These are phyloP conservation scores for Parathielavia appendiculata DNA, from an alignment of 495 filamentous ascomycete species.

Conservation along the genomic window DNA sequence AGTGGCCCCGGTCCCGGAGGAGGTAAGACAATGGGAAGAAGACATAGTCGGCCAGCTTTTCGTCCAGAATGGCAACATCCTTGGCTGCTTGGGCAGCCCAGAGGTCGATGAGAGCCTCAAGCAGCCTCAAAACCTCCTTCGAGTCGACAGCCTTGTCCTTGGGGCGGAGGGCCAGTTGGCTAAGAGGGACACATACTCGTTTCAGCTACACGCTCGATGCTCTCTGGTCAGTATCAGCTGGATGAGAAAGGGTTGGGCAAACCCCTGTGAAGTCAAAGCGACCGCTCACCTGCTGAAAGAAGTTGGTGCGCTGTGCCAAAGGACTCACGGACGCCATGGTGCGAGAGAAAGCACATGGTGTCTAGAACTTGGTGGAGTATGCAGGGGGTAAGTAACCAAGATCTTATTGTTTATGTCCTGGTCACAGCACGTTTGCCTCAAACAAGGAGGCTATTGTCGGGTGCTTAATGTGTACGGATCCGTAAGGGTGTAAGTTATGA, in stretches of 20 bases:
- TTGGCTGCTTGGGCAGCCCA: slow-evolving; percentile 49
- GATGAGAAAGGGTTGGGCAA: too few relatives aligned
- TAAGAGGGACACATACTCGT: slow-evolving; percentile 70
- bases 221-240: background rate
- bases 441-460: too few relatives aligned
- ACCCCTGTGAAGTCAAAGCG: background rate
- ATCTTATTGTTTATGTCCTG: too few relatives aligned
- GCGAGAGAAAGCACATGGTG: background rate
- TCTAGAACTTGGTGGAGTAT: too few relatives aligned
- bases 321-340: slow-evolving; percentile 23
- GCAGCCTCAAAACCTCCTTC: slow-evolving; percentile 50
- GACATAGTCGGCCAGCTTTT: slow-evolving; percentile 84
- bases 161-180: slow-evolving; percentile 60
- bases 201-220: slow-evolving; percentile 22
- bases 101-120: slow-evolving; percentile 49
- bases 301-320: slow-evolving; percentile 23
- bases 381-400: too few relatives aligned
- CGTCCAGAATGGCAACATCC: slow-evolving; percentile 57
- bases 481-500: too few relatives aligned
- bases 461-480: too few relatives aligned
- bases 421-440: too few relatives aligned
- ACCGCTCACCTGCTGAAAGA: slow-evolving; percentile 30
- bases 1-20: slow-evolving; percentile 65
- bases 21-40: slow-evolving; percentile 91
- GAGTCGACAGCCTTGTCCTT: slow-evolving; percentile 48